Base-by-base conservation (phyloP, 2,329 filamentous ascomycete species). In the Teratosphaeria zuluensis region DNA sequence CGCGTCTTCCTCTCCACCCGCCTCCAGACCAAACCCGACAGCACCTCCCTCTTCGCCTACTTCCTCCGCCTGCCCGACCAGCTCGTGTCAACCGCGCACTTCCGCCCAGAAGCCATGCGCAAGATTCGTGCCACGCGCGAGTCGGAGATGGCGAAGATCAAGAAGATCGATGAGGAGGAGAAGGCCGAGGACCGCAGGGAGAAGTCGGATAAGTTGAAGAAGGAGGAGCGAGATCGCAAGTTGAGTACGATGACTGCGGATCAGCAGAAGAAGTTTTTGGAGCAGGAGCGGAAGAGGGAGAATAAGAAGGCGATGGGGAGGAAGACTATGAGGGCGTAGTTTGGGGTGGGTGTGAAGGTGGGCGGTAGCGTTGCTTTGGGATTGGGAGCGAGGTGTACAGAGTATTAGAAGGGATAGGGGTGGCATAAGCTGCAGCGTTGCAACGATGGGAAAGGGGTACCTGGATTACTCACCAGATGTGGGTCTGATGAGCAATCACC, bases 261-360 rank as follows among this genome's bases (percentile, higher is more conserved):
- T 2, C 77, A 80, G 69, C 78, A 80, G 71, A 72, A 74, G 65
- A 80, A 80, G 70, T 80, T 77, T 62, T 62, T 81, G 76, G 96
- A 96, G 78, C 85, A 88, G 69, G 95, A 97, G 82, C 84, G 92
- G 57, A 92, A 96, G 68, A 85, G 86, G 65, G 85, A 92, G 71
- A 62, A 67, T 60, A 63, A 68, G 71, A 86, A 81, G 73, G 77
- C 76, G 58, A 78, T 81, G 74, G 88, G 88, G 80, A 86, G 79
- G 76, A 78, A 79, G 73, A 82, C 80, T 31, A 76, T 46, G 54
- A 38, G 54, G 32, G 54, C 54, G 31, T 54, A 35, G 30, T 31
- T 4, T 28, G 24, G 24, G 24, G 24, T 4, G 2, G 24, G 24
- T 4, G 4, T 4, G 4, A 28, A 28, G 24, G 24, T 28, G 24